Evolutionary conservation across 2,329 filamentous ascomycete genomes (phyloP), one percentile per base, ranked within the genome.

Genomic region (Hypoxylon sp.): DNA sequence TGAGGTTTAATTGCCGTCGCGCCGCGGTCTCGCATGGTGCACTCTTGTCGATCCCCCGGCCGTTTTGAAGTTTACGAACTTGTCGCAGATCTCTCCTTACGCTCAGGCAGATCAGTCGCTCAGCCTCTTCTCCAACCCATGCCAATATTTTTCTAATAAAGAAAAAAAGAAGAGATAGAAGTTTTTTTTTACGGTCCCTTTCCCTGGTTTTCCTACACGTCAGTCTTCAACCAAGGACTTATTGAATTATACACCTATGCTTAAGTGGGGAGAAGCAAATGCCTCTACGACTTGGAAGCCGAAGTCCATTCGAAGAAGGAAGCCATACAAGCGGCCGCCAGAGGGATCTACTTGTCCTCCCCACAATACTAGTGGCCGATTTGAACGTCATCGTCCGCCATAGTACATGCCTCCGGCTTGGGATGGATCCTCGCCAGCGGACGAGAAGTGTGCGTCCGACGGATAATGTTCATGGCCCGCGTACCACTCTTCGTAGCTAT

Each of bases 391-490:
- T 44, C 72, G 74, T 59, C 70, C 73, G 48, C 70, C 65, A 61
- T 80, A 80, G 58, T 80, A 80, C 69, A 77, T 72, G 55, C 66
- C 70, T 18, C 71, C 68, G 16, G 63, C 46, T 1, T 72, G 68
- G 22, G 70, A 67, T 8, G 71, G 69, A 38, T 67, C 70, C n/a
- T 76, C 72, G n/a, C 67, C 69, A 20, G 44, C 38, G 7, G 69
- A 56, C n/a, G 66, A 60, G 16, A 59, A 40, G 32, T 58, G 62
- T 14, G 52, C 56, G 4, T 64, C 49, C 38, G 61, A 9, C 18
- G 44, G 40, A 20, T 59, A 74, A 49, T 80, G 79, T 40, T 69
- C 71, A 79, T 80, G 82, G n/a, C 71, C 75, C 11, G 74, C 74
- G 65, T 80, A 83, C 71, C 71, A 74, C 3, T 45, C 61, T 6